Percentiles rank a stretch among this genome's conserved stretches.
phyloP scores from a whole-genome alignment of 2,329 filamentous ascomycete species.

The Botrytis deweyae region DNA sequence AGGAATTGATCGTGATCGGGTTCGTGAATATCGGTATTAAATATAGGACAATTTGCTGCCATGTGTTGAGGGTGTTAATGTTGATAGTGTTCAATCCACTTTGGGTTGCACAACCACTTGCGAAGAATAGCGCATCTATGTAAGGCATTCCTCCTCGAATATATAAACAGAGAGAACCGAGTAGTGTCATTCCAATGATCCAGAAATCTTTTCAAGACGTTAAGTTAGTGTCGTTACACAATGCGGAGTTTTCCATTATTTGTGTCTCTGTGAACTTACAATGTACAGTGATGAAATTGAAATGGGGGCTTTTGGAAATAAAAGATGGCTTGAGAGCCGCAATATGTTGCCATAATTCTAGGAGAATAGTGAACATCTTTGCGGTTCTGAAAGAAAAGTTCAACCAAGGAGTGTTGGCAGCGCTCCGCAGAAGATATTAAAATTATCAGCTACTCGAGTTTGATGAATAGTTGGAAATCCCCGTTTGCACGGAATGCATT shows the following conservation, averaged over 20 bases:
- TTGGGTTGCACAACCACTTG: conserved; percentile 83
- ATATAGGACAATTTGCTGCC: conserved; percentile 73
- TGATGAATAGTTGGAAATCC: neutral
- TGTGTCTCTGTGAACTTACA: conserved; percentile 53
- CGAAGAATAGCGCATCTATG: conserved; percentile 86
- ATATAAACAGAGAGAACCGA: conserved; percentile 77
- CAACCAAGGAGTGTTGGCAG: neutral
- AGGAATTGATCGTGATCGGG: conserved; percentile 80
- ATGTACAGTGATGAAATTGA: conserved; percentile 80
- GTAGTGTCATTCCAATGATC: conserved; percentile 69
- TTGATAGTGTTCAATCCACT: conserved; percentile 85
- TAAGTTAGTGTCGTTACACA: conserved; percentile 4
- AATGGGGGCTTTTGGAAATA: conserved; percentile 60
- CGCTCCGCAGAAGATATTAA: neutral
- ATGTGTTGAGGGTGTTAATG: conserved; percentile 65
- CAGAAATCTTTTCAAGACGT: conserved; percentile 62
- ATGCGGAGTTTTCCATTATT: neutral
- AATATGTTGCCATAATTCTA: conserved; percentile 44
- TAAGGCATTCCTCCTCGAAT: conserved; percentile 64
- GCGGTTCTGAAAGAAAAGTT: neutral
- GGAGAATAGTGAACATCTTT: conserved; percentile 34
- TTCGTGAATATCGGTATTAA: conserved; percentile 72
- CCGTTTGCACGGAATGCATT: conserved; percentile 19
- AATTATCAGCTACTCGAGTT: conserved; percentile 4
- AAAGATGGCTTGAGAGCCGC: conserved; percentile 56